Percentiles rank a stretch among this genome's conserved stretches.
Evolutionary conservation across 2,329 filamentous ascomycete genomes (phyloP).

Genomic region (Phaeosphaeriaceae sp.): DNA sequence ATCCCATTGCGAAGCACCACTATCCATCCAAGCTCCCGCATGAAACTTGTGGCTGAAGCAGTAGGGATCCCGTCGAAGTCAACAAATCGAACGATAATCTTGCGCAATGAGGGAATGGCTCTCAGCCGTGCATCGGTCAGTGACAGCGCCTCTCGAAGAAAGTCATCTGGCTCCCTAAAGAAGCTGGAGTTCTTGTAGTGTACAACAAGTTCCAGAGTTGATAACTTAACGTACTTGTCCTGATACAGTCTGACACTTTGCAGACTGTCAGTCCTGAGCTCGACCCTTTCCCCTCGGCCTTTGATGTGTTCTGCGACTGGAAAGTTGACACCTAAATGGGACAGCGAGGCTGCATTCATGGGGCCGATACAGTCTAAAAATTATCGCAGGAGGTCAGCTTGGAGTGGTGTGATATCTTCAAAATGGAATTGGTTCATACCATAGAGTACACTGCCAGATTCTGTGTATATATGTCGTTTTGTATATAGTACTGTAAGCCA

Average conservation of each 20-base stretch:
- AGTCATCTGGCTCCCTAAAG: slow-evolving; percentile 15
- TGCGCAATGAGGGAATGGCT: slow-evolving; percentile 8
- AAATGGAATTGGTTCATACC: slow-evolving; percentile 19
- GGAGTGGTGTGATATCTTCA: slow-evolving; percentile 14
- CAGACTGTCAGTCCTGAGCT: slow-evolving; percentile 13
- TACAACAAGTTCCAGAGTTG: slow-evolving; percentile 13
- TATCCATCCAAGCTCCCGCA: slow-evolving; percentile 9
- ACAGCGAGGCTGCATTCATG: slow-evolving; percentile 16
- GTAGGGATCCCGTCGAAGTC: slow-evolving; percentile 5
- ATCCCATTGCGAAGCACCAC: not conserved
- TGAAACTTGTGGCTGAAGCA: slow-evolving; percentile 2
- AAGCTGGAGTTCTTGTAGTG: slow-evolving; percentile 18
- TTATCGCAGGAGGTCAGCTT: slow-evolving; percentile 14
- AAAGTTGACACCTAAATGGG: slow-evolving; percentile 18
- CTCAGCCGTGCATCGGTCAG: slow-evolving; percentile 10
- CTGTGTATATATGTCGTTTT: slow-evolving; percentile 12
- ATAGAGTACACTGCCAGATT: slow-evolving; percentile 15
- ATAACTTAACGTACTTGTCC: slow-evolving; percentile 15
- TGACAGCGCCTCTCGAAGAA: slow-evolving; percentile 11
- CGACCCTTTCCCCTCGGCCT: slow-evolving; percentile 4
- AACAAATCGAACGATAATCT: slow-evolving; percentile 11
- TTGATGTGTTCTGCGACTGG: slow-evolving; percentile 12
- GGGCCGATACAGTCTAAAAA: slow-evolving; percentile 16
- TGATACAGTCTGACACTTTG: slow-evolving; percentile 13
- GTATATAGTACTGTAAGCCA: slow-evolving; percentile 12